phyloP scores from a whole-genome alignment of 768 basidiomycete genomes.

The Kondoa malvinella region DNA sequence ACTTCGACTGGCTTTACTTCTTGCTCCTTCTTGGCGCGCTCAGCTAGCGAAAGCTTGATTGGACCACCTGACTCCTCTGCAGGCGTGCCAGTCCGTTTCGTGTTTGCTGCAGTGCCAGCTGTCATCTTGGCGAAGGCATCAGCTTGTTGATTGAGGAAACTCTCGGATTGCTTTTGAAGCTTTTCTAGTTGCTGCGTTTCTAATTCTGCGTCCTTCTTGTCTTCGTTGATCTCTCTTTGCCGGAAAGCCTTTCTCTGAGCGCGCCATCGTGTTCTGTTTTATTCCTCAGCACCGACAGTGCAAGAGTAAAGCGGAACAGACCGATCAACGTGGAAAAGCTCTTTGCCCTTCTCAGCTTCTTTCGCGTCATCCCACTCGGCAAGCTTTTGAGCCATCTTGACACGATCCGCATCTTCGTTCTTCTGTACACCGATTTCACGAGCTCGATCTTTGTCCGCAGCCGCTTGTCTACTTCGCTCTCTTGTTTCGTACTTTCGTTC shows the following conservation, averaged over 20 bases:
- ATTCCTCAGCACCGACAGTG: not conserved
- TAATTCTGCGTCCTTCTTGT: slow-evolving; percentile 59
- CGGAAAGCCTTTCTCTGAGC: slow-evolving; percentile 52
- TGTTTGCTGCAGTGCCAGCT: not conserved
- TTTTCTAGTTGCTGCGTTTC: slow-evolving; percentile 78
- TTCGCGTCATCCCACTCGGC: slow-evolving; percentile 62
- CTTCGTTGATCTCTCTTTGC: slow-evolving; percentile 60
- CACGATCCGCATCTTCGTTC: slow-evolving; percentile 58
- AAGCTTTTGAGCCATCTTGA: slow-evolving; percentile 46
- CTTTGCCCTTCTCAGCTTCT: slow-evolving; percentile 86
- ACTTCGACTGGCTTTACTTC: slow-evolving; percentile 46
- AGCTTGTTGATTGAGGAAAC: slow-evolving; percentile 44
- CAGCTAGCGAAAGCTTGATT: slow-evolving; percentile 22
- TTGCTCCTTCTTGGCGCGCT: slow-evolving; percentile 10
- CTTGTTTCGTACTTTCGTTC: slow-evolving; percentile 85
- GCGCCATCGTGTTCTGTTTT: slow-evolving; percentile 64
- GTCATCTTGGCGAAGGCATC: slow-evolving; percentile 22
- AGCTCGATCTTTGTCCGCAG: slow-evolving; percentile 30
- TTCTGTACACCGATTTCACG: slow-evolving; percentile 48
- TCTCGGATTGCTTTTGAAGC: slow-evolving; percentile 74
- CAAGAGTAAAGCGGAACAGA: slow-evolving; percentile 32
- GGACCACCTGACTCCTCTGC: slow-evolving; percentile 8
- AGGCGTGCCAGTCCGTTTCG: not conserved
- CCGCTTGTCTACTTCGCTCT: slow-evolving; percentile 59
- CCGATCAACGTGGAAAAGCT: slow-evolving; percentile 83